A percentile compares a stretch with the other conserved stretches of the same genome.
These are phyloP conservation scores for Gymnopus androsaceus DNA, from an alignment of 1,284 basidiomycete species.

Conservation along the genomic window DNA sequence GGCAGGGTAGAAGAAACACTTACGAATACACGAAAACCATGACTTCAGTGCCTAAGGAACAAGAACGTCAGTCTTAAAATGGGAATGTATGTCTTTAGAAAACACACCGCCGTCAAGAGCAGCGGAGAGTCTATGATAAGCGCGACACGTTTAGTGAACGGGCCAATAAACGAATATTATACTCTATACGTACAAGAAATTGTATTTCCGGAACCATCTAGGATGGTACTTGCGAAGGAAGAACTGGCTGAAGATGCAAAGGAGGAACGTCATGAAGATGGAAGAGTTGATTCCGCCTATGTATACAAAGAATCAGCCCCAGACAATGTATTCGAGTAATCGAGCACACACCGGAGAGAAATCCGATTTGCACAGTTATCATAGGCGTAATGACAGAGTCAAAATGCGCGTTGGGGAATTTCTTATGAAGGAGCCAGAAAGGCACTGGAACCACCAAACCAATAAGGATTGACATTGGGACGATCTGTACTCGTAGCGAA, in stretches of 20 bases:
- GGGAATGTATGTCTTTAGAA: constrained; percentile 14
- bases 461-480: constrained; percentile 56
- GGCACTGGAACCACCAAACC: constrained; percentile 55
- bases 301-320: background rate
- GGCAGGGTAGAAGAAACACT: background rate
- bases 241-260: constrained; percentile 45
- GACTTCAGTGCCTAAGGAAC: constrained; percentile 32
- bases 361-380: constrained; percentile 36
- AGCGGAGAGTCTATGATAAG: constrained; percentile 35
- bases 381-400: constrained; percentile 52
- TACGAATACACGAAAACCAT: constrained; percentile 49
- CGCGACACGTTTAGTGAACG: background rate
- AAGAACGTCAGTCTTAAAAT: background rate
- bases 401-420: constrained; percentile 48
- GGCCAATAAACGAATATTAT: too few relatives aligned
- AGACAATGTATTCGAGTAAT: background rate
- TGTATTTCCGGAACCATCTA: constrained; percentile 60
- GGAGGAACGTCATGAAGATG: constrained; percentile 49
- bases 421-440: constrained; percentile 52
- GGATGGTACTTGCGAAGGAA: constrained; percentile 36
- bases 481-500: constrained; percentile 31
- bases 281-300: constrained; percentile 55
- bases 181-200: constrained; percentile 41
- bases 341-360: constrained; percentile 6
- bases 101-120: constrained; percentile 57